phyloP scores from a whole-genome alignment of 1,139 yeast species.

The Pneumocystis sp. region DNA sequence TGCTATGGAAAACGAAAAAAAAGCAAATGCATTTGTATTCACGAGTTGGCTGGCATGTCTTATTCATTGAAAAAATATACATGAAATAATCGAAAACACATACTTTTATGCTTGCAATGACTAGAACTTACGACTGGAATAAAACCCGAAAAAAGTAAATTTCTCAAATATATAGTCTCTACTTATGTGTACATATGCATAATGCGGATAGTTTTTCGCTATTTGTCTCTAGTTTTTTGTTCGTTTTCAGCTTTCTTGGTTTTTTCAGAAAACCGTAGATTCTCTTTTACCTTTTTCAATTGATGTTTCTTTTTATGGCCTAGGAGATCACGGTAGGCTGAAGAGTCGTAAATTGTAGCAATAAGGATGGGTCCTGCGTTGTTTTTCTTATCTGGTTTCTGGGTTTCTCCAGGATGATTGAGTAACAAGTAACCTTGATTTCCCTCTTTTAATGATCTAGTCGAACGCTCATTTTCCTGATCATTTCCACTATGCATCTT shows the following conservation, averaged over 20 bases:
- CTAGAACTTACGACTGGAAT: background rate
- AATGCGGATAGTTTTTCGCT: background rate
- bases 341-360: background rate
- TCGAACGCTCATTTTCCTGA: background rate
- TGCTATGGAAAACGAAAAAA: no score
- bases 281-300: background rate
- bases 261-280: background rate
- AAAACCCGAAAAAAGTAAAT: slow-evolving; percentile 15
- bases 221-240: background rate
- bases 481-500: background rate
- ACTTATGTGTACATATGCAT: background rate
- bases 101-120: no score
- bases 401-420: background rate
- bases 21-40: no score
- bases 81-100: no score
- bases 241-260: background rate
- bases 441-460: background rate
- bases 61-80: no score
- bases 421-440: background rate
- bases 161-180: slow-evolving; percentile 22
- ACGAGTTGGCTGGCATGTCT: no score
- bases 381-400: background rate
- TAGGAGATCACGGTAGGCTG: background rate
- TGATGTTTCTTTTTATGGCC: background rate
- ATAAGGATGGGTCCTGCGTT: background rate